phyloP scores from a whole-genome alignment of 345 rosid species.

The Murraya koenigii region DNA sequence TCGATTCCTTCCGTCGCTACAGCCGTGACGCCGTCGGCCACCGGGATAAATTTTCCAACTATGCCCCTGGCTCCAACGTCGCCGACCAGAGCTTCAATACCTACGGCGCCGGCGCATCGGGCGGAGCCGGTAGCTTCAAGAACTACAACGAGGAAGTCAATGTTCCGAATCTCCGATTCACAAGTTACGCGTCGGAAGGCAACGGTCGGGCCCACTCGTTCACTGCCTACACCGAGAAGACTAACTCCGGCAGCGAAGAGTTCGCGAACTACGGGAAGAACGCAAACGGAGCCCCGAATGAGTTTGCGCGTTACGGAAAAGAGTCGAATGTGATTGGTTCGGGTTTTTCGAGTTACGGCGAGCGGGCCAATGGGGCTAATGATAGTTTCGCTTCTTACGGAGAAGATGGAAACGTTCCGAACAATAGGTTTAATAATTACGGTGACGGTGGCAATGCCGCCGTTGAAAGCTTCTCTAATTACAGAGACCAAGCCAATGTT shows the following conservation, averaged over 20 bases:
- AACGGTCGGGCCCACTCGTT: slow-evolving; percentile 51
- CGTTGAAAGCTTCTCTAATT: slow-evolving; percentile 42
- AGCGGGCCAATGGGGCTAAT: slow-evolving; percentile 47
- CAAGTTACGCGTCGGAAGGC: slow-evolving; percentile 51
- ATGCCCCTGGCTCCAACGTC: slow-evolving; percentile 45
- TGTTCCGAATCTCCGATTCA: slow-evolving; percentile 58
- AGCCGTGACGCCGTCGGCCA: slow-evolving; percentile 44
- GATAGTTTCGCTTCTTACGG: slow-evolving; percentile 76
- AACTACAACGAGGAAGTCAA: slow-evolving; percentile 54
- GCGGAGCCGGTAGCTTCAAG: slow-evolving; percentile 62
- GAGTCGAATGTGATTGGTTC: slow-evolving; percentile 67
- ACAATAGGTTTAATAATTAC: slow-evolving; percentile 60
- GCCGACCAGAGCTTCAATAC: slow-evolving; percentile 73
- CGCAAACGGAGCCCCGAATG: slow-evolving; percentile 57
- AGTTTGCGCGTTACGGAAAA: slow-evolving; percentile 51
- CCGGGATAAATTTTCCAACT: slow-evolving; percentile 38
- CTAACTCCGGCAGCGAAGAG: slow-evolving; percentile 63
- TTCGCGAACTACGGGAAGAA: slow-evolving; percentile 69
- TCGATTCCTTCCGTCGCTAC: slow-evolving; percentile 61
- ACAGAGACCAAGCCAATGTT: slow-evolving; percentile 56
- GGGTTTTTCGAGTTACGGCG: slow-evolving; percentile 61
- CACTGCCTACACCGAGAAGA: slow-evolving; percentile 38
- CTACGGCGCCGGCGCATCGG: slow-evolving; percentile 58
- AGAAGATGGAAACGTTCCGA: slow-evolving; percentile 53
- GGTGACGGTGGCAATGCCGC: slow-evolving; percentile 50